Percentiles rank a stretch among this genome's conserved stretches.
Evolutionary conservation across 371 early-diverging fungal genomes (phyloP).

Genomic region (Lichtheimia ornata): DNA sequence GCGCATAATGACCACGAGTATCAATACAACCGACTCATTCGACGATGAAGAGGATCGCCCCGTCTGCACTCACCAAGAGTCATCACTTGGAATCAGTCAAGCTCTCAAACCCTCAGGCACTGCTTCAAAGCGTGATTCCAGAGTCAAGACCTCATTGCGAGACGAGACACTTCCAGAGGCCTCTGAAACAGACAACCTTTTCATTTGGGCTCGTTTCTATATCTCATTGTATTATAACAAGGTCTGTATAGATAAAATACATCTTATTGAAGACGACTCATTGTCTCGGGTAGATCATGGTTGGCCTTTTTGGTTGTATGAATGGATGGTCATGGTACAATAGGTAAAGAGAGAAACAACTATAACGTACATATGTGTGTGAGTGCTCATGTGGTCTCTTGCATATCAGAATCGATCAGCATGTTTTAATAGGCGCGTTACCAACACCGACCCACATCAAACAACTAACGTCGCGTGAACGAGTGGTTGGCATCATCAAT

Average conservation of each 20-base stretch:
- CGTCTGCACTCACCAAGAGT: slow-evolving; percentile 26
- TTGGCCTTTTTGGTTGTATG: slow-evolving; percentile 42
- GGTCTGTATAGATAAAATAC: slow-evolving; percentile 10
- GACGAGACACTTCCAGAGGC: slow-evolving; percentile 36
- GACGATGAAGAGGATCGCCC: slow-evolving; percentile 18
- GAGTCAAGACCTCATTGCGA: slow-evolving; percentile 19
- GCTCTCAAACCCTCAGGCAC: slow-evolving; percentile 24
- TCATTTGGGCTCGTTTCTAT: slow-evolving; percentile 38
- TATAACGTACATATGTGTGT: too few relatives aligned
- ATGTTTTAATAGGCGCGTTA: slow-evolving; percentile 42
- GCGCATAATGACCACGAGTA: neutral
- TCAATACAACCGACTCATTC: neutral
- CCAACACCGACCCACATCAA: slow-evolving; percentile 46
- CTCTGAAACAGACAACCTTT: slow-evolving; percentile 26
- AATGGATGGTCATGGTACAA: slow-evolving; percentile 52
- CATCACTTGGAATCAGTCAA: slow-evolving; percentile 45
- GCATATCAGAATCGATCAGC: slow-evolving; percentile 31
- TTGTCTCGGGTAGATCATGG: slow-evolving; percentile 23
- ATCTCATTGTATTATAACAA: slow-evolving; percentile 49
- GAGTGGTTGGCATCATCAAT: slow-evolving; percentile 35
- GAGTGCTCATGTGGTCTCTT: neutral
- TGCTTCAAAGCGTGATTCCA: slow-evolving; percentile 11
- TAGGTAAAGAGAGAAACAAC: slow-evolving; percentile 18
- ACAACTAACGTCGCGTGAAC: slow-evolving; percentile 24
- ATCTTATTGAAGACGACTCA: neutral